Percentiles rank a stretch among this genome's conserved stretches.
phyloP scores from a whole-genome alignment of 176 grass and related monocot species.

The Triticum turgidum region DNA sequence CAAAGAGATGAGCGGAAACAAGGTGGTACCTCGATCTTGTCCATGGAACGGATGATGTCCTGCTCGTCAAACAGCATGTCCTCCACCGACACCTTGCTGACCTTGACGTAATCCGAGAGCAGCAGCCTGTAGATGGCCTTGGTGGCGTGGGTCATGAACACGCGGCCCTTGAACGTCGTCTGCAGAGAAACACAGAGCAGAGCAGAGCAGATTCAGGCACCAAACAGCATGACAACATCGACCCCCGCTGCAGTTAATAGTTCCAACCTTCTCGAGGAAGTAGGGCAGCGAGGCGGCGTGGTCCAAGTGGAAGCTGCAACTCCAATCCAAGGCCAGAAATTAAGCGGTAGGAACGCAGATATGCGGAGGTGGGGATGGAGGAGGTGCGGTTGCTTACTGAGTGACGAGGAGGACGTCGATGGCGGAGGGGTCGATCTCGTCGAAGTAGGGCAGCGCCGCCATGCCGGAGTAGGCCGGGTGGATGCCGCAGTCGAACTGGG shows the following conservation, averaged over 20 bases:
- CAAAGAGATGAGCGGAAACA: not conserved
- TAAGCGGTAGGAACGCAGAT: not conserved
- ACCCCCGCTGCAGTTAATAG: not conserved
- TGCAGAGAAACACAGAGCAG: constrained; percentile 29
- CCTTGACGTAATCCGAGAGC: constrained; percentile 93
- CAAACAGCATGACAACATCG: not conserved
- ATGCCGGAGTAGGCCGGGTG: constrained; percentile 92
- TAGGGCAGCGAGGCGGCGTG: constrained; percentile 94
- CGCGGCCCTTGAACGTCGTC: constrained; percentile 85
- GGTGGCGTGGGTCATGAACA: constrained; percentile 98
- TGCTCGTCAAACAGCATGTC: constrained; percentile 95
- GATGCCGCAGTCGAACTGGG: constrained; percentile 94
- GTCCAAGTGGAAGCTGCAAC: constrained; percentile 91
- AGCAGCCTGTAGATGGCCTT: constrained; percentile 94
- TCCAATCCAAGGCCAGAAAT: not conserved
- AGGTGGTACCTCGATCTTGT: constrained; percentile 77
- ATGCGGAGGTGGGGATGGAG: not conserved
- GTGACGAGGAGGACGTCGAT: constrained; percentile 95
- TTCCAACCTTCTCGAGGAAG: constrained; percentile 96
- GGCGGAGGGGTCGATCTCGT: constrained; percentile 90
- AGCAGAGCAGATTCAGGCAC: not conserved
- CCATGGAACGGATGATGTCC: constrained; percentile 83
- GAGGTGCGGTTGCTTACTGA: constrained; percentile 36
- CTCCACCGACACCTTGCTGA: constrained; percentile 95
- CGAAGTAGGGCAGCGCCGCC: constrained; percentile 90